Percentiles rank a stretch among this genome's conserved stretches.
phyloP scores from a whole-genome alignment of 805 yeast genomes.

The Pichia californica region DNA sequence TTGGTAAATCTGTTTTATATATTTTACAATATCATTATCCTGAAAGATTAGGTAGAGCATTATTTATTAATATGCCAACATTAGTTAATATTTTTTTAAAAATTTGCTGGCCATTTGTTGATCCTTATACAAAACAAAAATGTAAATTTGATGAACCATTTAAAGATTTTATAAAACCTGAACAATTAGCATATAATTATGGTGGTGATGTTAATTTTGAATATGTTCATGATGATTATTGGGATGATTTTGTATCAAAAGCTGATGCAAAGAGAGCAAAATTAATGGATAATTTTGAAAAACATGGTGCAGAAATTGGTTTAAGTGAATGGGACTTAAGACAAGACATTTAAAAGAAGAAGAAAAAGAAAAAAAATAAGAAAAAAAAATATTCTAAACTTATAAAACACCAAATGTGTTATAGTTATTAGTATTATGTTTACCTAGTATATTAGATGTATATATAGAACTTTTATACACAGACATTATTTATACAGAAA shows the following conservation, averaged over 20 bases:
- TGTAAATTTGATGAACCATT: conserved; percentile 89
- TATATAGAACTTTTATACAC: no score
- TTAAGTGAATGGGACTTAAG: conserved; percentile 78
- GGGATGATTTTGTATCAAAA: conserved; percentile 65
- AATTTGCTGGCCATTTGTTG: conserved; percentile 92
- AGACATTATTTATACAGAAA: no score
- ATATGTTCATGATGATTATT: conserved; percentile 73
- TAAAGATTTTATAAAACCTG: conserved; percentile 68
- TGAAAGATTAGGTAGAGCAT: conserved; percentile 88
- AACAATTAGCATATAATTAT: conserved; percentile 73
- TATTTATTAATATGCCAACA: conserved; percentile 91
- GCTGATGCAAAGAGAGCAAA: conserved; percentile 49
- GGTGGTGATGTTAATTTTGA: conserved; percentile 85
- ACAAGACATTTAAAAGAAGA: conserved; percentile 23
- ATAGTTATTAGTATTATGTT: no score
- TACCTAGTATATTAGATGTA: no score
- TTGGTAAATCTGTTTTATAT: conserved; percentile 84
- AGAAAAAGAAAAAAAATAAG: no score
- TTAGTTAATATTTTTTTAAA: conserved; percentile 89
- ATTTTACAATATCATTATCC: conserved; percentile 97
- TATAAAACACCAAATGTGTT: no score
- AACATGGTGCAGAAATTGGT: conserved; percentile 70
- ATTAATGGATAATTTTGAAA: conserved; percentile 61
- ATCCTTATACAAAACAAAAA: conserved; percentile 90
- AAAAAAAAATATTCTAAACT: no score